Percentiles rank a stretch among this genome's conserved stretches.
Conservation (phyloP, 1,139 yeast genomes). For the Meyerozyma guilliermondii region DNA sequence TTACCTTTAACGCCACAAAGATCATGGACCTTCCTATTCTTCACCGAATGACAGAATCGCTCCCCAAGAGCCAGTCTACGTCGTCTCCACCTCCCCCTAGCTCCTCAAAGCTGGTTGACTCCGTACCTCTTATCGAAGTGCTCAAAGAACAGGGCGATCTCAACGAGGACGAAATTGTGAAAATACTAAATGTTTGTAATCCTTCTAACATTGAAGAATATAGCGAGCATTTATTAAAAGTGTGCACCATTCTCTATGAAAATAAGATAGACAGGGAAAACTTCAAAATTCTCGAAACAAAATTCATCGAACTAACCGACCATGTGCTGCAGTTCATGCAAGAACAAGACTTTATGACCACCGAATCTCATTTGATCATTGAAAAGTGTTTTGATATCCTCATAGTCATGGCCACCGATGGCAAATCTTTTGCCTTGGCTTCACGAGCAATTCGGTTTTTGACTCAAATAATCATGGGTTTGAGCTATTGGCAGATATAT, state of each 20-base stretch:
- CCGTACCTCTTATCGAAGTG: background rate
- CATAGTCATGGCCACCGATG: constrained; percentile 30
- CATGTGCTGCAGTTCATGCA: constrained; percentile 19
- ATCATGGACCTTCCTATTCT: constrained; percentile 1
- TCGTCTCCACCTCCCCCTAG: background rate
- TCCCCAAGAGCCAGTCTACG: background rate
- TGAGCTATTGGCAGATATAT: constrained; percentile 45
- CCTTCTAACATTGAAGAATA: constrained; percentile 34
- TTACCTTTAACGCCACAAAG: background rate
- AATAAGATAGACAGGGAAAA: constrained; percentile 9
- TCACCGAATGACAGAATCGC: background rate
- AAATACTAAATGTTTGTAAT: constrained; percentile 21
- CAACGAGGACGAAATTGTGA: constrained; percentile 23
- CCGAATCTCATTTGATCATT: constrained; percentile 30
- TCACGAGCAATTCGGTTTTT: constrained; percentile 34
- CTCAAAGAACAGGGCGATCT: constrained; percentile 6
- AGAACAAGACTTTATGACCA: constrained; percentile 24
- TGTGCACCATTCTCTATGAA: constrained; percentile 25
- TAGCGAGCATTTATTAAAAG: constrained; percentile 32
- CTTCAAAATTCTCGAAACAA: constrained; percentile 16
- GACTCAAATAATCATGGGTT: constrained; percentile 33
- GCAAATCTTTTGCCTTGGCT: constrained; percentile 27
- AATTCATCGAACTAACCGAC: constrained; percentile 23
- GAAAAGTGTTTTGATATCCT: constrained; percentile 38
- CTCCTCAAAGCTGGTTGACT: background rate